These are phyloP conservation scores for Solanum hybrid DNA, from an alignment of 305 asterid genomes.

Conservation along the genomic window DNA sequence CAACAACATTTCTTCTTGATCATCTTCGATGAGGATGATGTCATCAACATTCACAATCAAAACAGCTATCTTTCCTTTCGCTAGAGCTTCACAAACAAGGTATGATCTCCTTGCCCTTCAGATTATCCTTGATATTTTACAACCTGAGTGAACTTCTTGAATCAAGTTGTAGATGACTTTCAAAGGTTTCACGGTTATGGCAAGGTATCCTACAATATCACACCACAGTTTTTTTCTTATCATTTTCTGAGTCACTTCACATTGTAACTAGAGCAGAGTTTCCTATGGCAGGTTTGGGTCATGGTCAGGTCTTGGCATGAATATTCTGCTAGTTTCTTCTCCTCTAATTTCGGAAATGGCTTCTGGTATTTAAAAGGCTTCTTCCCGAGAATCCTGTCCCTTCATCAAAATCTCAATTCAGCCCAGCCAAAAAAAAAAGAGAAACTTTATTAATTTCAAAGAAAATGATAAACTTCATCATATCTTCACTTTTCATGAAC, in stretches of 20 bases:
- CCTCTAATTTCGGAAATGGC: not conserved
- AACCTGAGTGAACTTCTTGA: not conserved
- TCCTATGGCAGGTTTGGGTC: not conserved
- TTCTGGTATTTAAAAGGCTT: not conserved
- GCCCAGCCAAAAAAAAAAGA: not conserved
- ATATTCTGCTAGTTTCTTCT: not conserved
- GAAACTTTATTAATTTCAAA: not conserved
- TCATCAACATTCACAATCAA: not conserved
- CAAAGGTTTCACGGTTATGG: not conserved
- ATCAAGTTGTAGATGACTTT: not conserved
- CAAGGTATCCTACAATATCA: not conserved
- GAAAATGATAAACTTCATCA: not conserved
- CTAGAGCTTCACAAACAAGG: not conserved
- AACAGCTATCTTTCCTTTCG: not conserved
- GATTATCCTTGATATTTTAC: not conserved
- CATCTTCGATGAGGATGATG: not conserved
- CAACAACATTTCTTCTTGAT: not conserved
- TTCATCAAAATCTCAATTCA: not conserved
- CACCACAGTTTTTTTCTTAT: not conserved
- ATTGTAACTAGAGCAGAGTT: not conserved
- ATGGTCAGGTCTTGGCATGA: not conserved
- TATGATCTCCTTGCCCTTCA: not conserved
- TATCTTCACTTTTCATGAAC: not conserved
- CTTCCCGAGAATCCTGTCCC: not conserved
- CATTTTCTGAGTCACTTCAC: not conserved